These are phyloP conservation scores for Trichophyton simii DNA, from an alignment of 2,329 filamentous ascomycete genomes.

Conservation along the genomic window DNA sequence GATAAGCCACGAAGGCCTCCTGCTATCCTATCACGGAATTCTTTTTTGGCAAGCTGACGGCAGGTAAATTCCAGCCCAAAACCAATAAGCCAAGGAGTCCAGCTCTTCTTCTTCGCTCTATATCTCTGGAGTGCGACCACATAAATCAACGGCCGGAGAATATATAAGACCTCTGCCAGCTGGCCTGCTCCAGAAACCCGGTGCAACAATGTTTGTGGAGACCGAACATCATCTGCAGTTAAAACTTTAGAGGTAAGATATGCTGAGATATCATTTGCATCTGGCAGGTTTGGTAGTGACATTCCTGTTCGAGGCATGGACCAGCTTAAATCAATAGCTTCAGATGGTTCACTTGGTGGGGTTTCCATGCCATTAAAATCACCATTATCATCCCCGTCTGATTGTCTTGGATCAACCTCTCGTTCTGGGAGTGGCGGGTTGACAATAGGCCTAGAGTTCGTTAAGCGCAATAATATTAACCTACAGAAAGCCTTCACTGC, in stretches of 20 bases:
- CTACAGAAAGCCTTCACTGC: conserved; percentile 74
- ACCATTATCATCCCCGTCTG: conserved; percentile 42
- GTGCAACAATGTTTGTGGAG: conserved; percentile 75
- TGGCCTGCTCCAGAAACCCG: conserved; percentile 59
- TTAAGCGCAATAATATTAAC: conserved; percentile 66
- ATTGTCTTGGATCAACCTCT: conserved; percentile 56
- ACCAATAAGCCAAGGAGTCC: conserved; percentile 85
- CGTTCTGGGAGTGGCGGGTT: conserved; percentile 76
- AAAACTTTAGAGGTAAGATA: conserved; percentile 85
- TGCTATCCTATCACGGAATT: conserved; percentile 50
- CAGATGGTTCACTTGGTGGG: conserved; percentile 28
- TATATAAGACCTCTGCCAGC: conserved; percentile 80
- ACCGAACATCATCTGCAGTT: conserved; percentile 92
- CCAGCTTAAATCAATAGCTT: conserved; percentile 48
- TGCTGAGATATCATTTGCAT: conserved; percentile 65
- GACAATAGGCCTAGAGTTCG: conserved; percentile 68
- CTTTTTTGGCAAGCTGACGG: conserved; percentile 64
- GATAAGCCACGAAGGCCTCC: conserved; percentile 66
- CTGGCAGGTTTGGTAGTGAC: conserved; percentile 69
- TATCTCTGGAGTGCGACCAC: conserved; percentile 67
- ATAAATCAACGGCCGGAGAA: conserved; percentile 77
- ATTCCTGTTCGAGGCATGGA: conserved; percentile 89
- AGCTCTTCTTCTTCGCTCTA: conserved; percentile 60
- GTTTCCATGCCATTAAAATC: conserved; percentile 39
- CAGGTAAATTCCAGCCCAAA: conserved; percentile 76